Conservation (phyloP, 2,329 filamentous ascomycete genomes). For the Fusarium sp. region DNA sequence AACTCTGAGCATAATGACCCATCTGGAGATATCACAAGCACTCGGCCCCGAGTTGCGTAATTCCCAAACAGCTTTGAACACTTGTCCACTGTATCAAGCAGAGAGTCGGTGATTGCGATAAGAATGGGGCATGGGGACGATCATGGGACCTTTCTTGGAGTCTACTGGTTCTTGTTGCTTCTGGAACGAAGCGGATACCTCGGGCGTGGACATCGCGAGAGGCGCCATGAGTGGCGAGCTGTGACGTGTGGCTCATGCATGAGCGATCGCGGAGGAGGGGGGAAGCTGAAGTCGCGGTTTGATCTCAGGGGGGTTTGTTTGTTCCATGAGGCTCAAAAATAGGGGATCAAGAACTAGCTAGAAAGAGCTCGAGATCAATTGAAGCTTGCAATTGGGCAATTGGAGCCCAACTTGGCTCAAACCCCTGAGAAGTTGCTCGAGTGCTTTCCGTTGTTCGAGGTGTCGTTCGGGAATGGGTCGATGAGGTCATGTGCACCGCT, state of each 20-base stretch:
- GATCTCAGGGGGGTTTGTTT: not conserved
- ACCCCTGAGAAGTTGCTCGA: not conserved
- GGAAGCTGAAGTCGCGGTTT: not conserved
- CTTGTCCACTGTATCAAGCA: slow-evolving; percentile 19
- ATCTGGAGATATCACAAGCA: not conserved
- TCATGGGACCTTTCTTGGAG: slow-evolving; percentile 28
- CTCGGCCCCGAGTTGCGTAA: slow-evolving; percentile 2
- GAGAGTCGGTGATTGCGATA: slow-evolving; percentile 6
- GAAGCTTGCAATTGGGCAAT: slow-evolving; percentile 24
- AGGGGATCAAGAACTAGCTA: not conserved
- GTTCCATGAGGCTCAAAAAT: not conserved
- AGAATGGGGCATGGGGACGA: slow-evolving; percentile 11
- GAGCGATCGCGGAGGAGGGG: not conserved
- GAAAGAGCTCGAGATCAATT: not conserved
- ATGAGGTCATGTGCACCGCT: slow-evolving; percentile 30
- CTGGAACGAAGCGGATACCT: slow-evolving; percentile 26
- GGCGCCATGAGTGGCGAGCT: slow-evolving; percentile 16
- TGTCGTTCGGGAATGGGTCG: slow-evolving; percentile 17
- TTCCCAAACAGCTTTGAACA: slow-evolving; percentile 16
- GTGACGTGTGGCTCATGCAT: slow-evolving; percentile 6
- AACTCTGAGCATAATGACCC: not conserved
- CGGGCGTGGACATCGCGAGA: not conserved
- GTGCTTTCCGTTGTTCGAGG: not conserved
- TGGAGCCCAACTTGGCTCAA: not conserved
- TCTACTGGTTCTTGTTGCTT: slow-evolving; percentile 9